Conservation (phyloP, 352 stramenopile species). For the Globisporangium cylindrosporum region DNA sequence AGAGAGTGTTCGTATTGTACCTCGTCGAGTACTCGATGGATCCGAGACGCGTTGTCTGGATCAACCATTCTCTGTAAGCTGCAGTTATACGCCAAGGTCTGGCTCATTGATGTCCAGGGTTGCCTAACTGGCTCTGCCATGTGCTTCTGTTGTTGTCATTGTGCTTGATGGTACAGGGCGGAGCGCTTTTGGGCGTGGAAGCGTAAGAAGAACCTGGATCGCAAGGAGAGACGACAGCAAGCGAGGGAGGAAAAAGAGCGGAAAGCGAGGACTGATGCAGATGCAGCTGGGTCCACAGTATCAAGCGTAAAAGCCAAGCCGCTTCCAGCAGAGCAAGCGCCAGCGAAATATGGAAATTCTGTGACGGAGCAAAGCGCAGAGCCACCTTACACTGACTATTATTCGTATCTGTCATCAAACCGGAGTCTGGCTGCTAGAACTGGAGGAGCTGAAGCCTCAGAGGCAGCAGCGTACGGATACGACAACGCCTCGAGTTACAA, state of each 20-base stretch:
- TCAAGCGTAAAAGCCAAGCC: neutral
- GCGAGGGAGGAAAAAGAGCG: conserved; percentile 21
- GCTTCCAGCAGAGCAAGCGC: neutral
- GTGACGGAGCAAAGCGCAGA: neutral
- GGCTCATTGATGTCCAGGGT: neutral
- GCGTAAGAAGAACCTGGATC: conserved; percentile 27
- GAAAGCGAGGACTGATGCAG: conserved; percentile 1
- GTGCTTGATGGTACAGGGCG: conserved; percentile 20
- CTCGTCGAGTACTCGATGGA: conserved; percentile 73
- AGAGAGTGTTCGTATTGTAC: conserved; percentile 54
- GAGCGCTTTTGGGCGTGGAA: conserved; percentile 56
- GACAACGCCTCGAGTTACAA: neutral
- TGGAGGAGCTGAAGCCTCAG: neutral
- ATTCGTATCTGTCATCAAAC: neutral
- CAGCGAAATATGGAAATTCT: neutral
- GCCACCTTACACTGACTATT: neutral
- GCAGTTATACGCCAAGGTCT: neutral
- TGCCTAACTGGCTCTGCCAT: neutral
- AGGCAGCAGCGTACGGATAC: conserved; percentile 23
- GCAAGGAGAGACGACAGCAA: conserved; percentile 19
- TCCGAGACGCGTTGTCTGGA: conserved; percentile 54
- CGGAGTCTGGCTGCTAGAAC: neutral
- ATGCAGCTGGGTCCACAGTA: neutral
- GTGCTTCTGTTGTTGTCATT: conserved; percentile 4
- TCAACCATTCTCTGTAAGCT: conserved; percentile 64